Percentiles rank a stretch among this genome's conserved stretches.
Conservation (phyloP, 768 basidiomycete genomes). For the Mycena latifolia region DNA sequence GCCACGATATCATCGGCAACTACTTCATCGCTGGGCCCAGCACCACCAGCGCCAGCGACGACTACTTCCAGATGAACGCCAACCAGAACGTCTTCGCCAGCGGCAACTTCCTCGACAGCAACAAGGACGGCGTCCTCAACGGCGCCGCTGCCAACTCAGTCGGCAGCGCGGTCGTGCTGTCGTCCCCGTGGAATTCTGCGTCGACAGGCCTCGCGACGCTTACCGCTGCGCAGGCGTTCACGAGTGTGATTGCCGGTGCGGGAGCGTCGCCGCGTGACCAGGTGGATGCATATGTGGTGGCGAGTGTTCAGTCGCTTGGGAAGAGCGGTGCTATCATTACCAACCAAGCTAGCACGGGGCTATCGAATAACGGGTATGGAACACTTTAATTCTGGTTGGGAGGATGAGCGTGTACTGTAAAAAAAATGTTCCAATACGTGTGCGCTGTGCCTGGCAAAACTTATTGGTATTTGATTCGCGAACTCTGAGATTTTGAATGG, state of each 20-base stretch:
- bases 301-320: constrained; percentile 37
- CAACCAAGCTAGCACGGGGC: constrained; percentile 38
- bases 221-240: constrained; percentile 34
- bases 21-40: constrained; percentile 41
- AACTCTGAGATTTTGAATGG: too few relatives aligned
- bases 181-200: constrained; percentile 34
- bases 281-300: constrained; percentile 38
- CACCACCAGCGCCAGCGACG: constrained; percentile 38
- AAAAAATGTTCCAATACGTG: too few relatives aligned
- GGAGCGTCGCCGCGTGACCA: constrained; percentile 39
- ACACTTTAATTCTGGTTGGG: constrained; percentile 32
- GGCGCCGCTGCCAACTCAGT: constrained; percentile 37
- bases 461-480: too few relatives aligned
- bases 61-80: constrained; percentile 41
- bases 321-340: constrained; percentile 36
- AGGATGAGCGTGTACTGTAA: neutral
- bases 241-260: constrained; percentile 35
- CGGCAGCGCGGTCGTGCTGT: constrained; percentile 35
- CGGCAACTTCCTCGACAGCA: constrained; percentile 39
- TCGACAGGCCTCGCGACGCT: constrained; percentile 36
- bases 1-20: constrained; percentile 39
- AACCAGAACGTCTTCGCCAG: constrained; percentile 39
- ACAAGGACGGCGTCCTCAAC: constrained; percentile 39
- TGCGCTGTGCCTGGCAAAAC: too few relatives aligned
- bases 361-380: constrained; percentile 39